Conservation (phyloP, 345 rosid species). For the Populus deltoides region DNA sequence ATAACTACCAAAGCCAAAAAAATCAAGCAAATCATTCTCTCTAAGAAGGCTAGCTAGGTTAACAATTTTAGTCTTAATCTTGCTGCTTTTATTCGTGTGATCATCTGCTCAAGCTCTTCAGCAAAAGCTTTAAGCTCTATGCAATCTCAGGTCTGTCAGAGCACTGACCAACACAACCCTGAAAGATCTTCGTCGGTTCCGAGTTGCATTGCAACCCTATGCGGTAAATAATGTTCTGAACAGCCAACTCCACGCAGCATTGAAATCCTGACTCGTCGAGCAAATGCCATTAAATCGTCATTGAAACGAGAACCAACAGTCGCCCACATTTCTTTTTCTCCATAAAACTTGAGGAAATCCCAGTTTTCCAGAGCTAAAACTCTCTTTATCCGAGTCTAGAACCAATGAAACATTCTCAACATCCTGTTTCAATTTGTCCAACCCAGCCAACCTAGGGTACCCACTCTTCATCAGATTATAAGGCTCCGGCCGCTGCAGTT, state of each 20-base stretch:
- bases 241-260: too few relatives aligned
- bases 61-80: too few relatives aligned
- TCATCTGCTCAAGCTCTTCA: slow-evolving; percentile 7
- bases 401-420: slow-evolving; percentile 16
- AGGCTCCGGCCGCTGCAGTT: too few relatives aligned
- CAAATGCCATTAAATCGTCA: too few relatives aligned
- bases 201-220: not conserved
- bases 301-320: too few relatives aligned
- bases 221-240: not conserved
- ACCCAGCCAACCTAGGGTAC: slow-evolving; percentile 31
- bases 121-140: too few relatives aligned
- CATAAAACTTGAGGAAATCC: slow-evolving; percentile 19
- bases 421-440: slow-evolving; percentile 20
- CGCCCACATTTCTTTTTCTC: not conserved
- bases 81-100: too few relatives aligned
- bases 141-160: too few relatives aligned
- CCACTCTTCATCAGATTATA: slow-evolving; percentile 2
- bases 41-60: not conserved
- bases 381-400: slow-evolving; percentile 26
- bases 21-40: slow-evolving; percentile 19
- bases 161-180: not conserved
- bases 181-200: too few relatives aligned
- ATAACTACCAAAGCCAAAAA: slow-evolving; percentile 20
- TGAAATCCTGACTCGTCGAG: too few relatives aligned
- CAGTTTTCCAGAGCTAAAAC: slow-evolving; percentile 11